Evolutionary conservation across 306 rosid genomes (phyloP), one percentile per base, ranked within the genome.

Genomic region (Ceratonia siliqua): DNA sequence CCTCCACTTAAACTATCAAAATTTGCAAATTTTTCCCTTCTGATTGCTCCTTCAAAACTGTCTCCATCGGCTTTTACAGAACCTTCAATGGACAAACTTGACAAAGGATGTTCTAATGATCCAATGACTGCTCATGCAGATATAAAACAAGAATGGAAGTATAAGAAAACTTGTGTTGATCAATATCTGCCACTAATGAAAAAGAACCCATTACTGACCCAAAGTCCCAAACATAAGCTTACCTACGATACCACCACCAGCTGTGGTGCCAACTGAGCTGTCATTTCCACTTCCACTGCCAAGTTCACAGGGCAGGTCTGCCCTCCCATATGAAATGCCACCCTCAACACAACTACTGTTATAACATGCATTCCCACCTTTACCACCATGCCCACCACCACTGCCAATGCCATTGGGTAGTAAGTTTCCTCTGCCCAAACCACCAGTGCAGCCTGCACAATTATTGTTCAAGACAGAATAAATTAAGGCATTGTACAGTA

Each of bases 341-440:
- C 99, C 99, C 32, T 80, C 68, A 50, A 92, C 68, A 76, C 89
- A 87, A 71, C 27, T 28, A 78, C 66, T 75, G 50, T 86, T 24
- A 36, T 48, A 71, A 65, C 96, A 90, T 43, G 92, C 99, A 24
- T 24, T 53, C 70, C 99, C 99, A 72, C 99, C 99, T 66, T 68
- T 87, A 78, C 99, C 99, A 32, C 99, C 99, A 90, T 95, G 90
- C 76, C 99, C 99, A 68, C 88, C 99, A 25, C 99, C 99, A 90
- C 99, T 95, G 68, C 95, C 85, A 78, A 89, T 78, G 59, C 96
- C 90, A 74, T 75, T 85, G 66, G 84, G 83, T 59, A 86, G 62
- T 58, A 79, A 27, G 66, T 82, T 57, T 64, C 98, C 99, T 68
- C 70, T 78, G 78, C 98, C 99, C 85, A 90, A 64, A 69, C 99